Evolutionary conservation across 2,329 filamentous ascomycete species (phyloP).

Genomic region (Xylariaceae sp.): DNA sequence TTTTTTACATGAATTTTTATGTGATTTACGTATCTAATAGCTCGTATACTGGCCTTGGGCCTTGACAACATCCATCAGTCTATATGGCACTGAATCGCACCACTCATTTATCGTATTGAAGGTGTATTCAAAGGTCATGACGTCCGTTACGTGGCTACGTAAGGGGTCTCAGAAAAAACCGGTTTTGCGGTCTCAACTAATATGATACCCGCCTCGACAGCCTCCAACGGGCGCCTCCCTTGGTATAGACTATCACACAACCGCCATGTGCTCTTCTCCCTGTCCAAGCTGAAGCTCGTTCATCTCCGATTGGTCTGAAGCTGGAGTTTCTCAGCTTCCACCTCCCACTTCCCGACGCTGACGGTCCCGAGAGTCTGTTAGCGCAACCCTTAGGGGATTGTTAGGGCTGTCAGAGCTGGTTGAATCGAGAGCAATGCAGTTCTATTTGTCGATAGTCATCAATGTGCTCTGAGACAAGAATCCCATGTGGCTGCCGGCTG

Average conservation of each 20-base stretch:
- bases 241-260: conserved; percentile 1
- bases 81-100: no score
- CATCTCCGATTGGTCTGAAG: conserved; percentile 15
- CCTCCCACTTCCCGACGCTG: conserved; percentile 15
- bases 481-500: not conserved
- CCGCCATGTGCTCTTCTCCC: conserved; percentile 13
- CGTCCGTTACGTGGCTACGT: no score
- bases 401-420: conserved; percentile 7
- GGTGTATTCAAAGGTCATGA: no score
- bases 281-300: conserved; percentile 21
- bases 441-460: conserved; percentile 5
- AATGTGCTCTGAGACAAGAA: not conserved
- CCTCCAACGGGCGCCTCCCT: conserved; percentile 5
- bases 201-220: no score
- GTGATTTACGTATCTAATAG: no score
- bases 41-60: no score
- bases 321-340: conserved; percentile 9
- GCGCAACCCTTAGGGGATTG: conserved; percentile 9
- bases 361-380: conserved; percentile 27
- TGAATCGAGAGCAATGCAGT: conserved; percentile 2
- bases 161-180: no score
- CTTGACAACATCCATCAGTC: no score
- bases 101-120: no score
- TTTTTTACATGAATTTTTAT: no score
- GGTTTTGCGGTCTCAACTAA: no score